These are phyloP conservation scores for Combretum micranthum DNA, from an alignment of 345 rosid genomes.

Conservation along the genomic window DNA sequence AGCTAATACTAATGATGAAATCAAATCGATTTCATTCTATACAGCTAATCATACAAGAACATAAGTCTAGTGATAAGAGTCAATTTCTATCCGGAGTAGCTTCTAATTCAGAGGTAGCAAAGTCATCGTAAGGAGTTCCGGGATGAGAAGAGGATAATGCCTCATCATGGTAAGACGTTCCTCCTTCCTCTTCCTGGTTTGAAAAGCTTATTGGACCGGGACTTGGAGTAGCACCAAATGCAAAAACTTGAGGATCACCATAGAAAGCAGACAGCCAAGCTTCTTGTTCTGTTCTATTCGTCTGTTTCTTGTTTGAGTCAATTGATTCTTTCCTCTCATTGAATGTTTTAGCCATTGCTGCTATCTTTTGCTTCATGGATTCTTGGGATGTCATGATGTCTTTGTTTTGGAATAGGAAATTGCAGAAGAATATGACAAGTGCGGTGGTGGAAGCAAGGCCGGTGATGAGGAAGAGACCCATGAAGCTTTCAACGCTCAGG, in stretches of 20 bases:
- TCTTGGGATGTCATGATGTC: slow-evolving; percentile 1
- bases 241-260: slow-evolving; percentile 3
- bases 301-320: background rate
- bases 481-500: slow-evolving; percentile 9
- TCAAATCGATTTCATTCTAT: no score
- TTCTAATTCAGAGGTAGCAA: no score
- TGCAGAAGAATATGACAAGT: no score
- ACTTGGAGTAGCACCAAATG: background rate
- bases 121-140: background rate
- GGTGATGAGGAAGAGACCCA: slow-evolving; percentile 10
- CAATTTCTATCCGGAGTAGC: no score
- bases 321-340: slow-evolving; percentile 7
- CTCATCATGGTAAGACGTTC: background rate
- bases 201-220: slow-evolving; percentile 1
- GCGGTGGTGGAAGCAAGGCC: no score
- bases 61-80: no score
- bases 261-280: background rate
- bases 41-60: no score
- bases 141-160: slow-evolving; percentile 1
- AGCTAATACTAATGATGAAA: no score
- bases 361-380: slow-evolving; percentile 1
- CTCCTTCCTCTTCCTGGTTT: slow-evolving; percentile 5
- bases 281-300: no score
- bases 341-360: slow-evolving; percentile 4
- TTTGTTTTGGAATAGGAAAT: no score